Conservation (phyloP, 2,329 filamentous ascomycete genomes). For the Aspergillus sclerotialis region DNA sequence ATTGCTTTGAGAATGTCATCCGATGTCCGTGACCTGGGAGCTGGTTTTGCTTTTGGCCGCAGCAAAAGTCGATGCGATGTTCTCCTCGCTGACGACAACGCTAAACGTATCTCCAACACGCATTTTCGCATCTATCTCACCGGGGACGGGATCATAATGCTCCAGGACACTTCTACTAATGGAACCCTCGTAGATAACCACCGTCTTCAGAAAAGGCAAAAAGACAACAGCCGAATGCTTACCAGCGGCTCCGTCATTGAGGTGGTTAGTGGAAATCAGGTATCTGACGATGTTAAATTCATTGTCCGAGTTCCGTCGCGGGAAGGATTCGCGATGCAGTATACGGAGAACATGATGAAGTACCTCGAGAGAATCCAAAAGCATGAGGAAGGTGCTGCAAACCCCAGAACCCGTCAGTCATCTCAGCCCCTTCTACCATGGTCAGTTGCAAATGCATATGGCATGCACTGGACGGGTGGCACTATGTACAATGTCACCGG, state of each 20-base stretch:
- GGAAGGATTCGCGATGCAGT: conserved; percentile 61
- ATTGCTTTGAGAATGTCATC: conserved; percentile 77
- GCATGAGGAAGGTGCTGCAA: conserved; percentile 13
- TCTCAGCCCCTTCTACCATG: conserved; percentile 23
- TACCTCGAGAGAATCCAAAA: conserved; percentile 50
- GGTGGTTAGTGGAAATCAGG: conserved; percentile 49
- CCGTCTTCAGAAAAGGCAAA: conserved; percentile 52
- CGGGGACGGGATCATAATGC: conserved; percentile 76
- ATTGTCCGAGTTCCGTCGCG: conserved; percentile 76
- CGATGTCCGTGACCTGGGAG: conserved; percentile 56
- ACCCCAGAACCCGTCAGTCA: conserved; percentile 17
- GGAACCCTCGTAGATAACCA: conserved; percentile 78
- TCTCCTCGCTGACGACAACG: conserved; percentile 60
- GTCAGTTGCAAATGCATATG: conserved; percentile 39
- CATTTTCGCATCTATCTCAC: conserved; percentile 95
- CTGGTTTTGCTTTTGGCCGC: conserved; percentile 83
- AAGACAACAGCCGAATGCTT: conserved; percentile 56
- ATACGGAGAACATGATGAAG: conserved; percentile 59
- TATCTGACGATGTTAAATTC: conserved; percentile 64
- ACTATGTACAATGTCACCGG: conserved; percentile 75
- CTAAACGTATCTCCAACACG: conserved; percentile 78
- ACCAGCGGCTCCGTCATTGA: conserved; percentile 66
- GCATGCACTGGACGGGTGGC: conserved; percentile 77
- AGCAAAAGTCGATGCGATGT: conserved; percentile 67
- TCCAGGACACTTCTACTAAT: conserved; percentile 93